Conservation (phyloP, 345 rosid genomes). For the Bruguiera gymnorhiza region DNA sequence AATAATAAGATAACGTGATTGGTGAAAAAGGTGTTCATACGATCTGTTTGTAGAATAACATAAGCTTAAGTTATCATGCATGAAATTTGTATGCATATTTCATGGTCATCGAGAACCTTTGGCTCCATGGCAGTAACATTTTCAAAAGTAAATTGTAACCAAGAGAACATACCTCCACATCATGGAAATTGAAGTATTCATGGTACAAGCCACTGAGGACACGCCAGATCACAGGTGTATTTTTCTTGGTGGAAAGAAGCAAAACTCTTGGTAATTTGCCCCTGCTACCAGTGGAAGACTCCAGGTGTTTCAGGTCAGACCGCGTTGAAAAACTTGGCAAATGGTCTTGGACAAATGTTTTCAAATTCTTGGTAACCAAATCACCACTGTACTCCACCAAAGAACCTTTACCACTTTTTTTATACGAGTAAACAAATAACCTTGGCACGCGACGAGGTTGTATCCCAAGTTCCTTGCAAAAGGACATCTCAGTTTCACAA, state of each 20-base stretch:
- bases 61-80: too few species aligned
- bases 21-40: too few species aligned
- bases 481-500: constrained; percentile 66
- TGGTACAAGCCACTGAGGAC: constrained; percentile 78
- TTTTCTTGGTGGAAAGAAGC: constrained; percentile 80
- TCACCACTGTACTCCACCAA: constrained; percentile 72
- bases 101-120: too few species aligned
- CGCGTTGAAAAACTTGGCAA: constrained; percentile 72
- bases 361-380: constrained; percentile 49
- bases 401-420: constrained; percentile 49
- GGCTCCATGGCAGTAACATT: too few species aligned
- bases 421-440: constrained; percentile 63
- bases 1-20: too few species aligned
- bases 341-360: constrained; percentile 69
- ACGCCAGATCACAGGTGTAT: constrained; percentile 83
- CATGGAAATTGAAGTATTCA: constrained; percentile 55
- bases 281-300: constrained; percentile 29
- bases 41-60: too few species aligned
- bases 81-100: too few species aligned
- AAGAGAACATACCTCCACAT: constrained; percentile 51
- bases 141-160: too few species aligned
- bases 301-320: constrained; percentile 43
- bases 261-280: constrained; percentile 53
- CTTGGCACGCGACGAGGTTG: constrained; percentile 53
- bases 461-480: constrained; percentile 64